Conservation (phyloP, 257 asterid genomes). For the Phtheirospermum japonicum region DNA sequence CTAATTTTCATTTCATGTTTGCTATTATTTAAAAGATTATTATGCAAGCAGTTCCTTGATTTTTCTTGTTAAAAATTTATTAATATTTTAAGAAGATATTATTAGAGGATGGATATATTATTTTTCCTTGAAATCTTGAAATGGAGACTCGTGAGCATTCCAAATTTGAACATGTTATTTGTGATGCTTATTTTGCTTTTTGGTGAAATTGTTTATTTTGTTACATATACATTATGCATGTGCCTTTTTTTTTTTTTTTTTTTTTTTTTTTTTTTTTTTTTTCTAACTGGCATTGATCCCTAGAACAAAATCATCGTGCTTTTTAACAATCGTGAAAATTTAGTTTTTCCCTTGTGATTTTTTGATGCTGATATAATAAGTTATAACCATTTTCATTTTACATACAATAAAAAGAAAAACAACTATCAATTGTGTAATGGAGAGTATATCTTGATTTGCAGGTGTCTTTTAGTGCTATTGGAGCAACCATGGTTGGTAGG, state of each 20-base stretch:
- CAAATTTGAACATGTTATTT: too few species aligned
- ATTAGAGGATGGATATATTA: background rate
- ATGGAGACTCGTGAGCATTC: background rate
- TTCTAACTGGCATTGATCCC: too few species aligned
- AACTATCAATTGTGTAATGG: background rate
- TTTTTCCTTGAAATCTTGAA: background rate
- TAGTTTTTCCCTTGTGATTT: background rate
- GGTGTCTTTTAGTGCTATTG: constrained; percentile 1
- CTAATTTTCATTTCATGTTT: constrained; percentile 3
- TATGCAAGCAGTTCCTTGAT: too few species aligned
- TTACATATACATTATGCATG: too few species aligned
- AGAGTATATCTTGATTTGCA: background rate
- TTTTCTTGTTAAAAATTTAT: too few species aligned
- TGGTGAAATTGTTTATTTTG: too few species aligned
- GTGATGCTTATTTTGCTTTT: too few species aligned
- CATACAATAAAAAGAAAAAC: background rate
- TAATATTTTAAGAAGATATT: too few species aligned
- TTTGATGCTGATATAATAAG: constrained; percentile 1
- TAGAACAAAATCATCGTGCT: background rate
- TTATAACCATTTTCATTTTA: background rate
- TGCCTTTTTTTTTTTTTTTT: too few species aligned
- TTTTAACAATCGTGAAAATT: background rate
- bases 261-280: too few species aligned
- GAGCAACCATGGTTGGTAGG: constrained; percentile 6
- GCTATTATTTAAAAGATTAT: background rate